These are phyloP conservation scores for Nicotiana tomentosiformis DNA, from an alignment of 257 asterid genomes.

Conservation along the genomic window DNA sequence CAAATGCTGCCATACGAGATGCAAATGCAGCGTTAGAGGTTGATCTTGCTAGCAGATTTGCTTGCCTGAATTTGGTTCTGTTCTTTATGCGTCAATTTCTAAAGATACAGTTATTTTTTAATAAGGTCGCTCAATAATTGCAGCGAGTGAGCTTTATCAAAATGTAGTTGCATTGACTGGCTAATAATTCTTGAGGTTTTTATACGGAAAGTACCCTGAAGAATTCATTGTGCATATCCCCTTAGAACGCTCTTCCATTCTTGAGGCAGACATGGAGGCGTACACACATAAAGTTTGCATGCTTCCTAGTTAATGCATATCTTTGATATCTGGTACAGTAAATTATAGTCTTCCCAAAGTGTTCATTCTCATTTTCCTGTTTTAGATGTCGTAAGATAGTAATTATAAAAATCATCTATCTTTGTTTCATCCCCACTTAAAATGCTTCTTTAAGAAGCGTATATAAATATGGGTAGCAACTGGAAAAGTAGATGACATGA, in stretches of 20 bases:
- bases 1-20: slow-evolving; percentile 94
- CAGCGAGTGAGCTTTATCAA: not conserved
- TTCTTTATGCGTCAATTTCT: not conserved
- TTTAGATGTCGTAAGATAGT: not conserved
- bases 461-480: not conserved
- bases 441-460: not conserved
- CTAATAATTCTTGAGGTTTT: not conserved
- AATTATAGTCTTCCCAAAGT: not conserved
- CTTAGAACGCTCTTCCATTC: not conserved
- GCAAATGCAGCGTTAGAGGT: slow-evolving; percentile 97
- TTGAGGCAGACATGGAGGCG: not conserved
- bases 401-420: not conserved
- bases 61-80: not conserved
- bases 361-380: not conserved
- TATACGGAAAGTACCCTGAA: not conserved
- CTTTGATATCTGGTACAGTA: not conserved
- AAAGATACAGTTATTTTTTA: not conserved
- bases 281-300: not conserved
- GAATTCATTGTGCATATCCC: not conserved
- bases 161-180: not conserved
- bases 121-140: not conserved
- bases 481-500: not conserved
- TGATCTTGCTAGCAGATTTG: slow-evolving; percentile 1
- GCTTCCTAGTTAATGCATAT: slow-evolving; percentile 3
- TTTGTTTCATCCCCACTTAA: not conserved